Evolutionary conservation across 345 rosid species (phyloP), one percentile per base, ranked within the genome.

Genomic region (Mangifera indica): DNA sequence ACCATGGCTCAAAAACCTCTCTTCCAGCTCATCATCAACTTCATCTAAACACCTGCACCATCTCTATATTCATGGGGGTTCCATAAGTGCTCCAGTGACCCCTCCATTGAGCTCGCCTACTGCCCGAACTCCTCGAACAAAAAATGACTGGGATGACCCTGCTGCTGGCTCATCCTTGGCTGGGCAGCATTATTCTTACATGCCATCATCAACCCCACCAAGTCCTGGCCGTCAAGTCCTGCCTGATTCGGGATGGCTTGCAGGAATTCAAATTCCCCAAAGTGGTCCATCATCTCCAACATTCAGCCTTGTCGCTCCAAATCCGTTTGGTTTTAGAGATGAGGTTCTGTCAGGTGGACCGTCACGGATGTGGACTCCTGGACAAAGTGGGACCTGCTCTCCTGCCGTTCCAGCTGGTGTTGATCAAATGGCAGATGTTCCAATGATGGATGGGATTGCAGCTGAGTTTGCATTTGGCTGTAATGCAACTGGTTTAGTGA

Each of bases 351-450:
- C 92, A 10, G 87, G 84, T 53, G 82, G 81, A 77, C 87, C 93
- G 22, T 92, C 97, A 3, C 84, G 93, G 73, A 92, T 95, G 96
- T 92, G 98, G 97, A 92, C 97, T 70, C 99, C 99, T 4, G 99
- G 98, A 53, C 98, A 89, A 73, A 95, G 99, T 69, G 97, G 98
- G 57, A 89, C 92, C 22, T 92, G 99, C 80, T 95, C 99, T 60
- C 98, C 99, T 1, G 94, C 91, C 48, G 69, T 95, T 56, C 86
- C 91, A 63, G 87, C 97, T 7, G 92, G 92, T 42, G 69, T 80
- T 68, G 98, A 94, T 84, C 88, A 84, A 59, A 81, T 76, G 8
- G 79, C 92, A 20, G 99, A 95, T 84, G 84, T 95, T 34, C 93
- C 96, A 46, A 95, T 95, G 98, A 72, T 87, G 42, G 99, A 95